phyloP scores from a whole-genome alignment of 148 eudicot species.

The Heliamphora exappendiculata region DNA sequence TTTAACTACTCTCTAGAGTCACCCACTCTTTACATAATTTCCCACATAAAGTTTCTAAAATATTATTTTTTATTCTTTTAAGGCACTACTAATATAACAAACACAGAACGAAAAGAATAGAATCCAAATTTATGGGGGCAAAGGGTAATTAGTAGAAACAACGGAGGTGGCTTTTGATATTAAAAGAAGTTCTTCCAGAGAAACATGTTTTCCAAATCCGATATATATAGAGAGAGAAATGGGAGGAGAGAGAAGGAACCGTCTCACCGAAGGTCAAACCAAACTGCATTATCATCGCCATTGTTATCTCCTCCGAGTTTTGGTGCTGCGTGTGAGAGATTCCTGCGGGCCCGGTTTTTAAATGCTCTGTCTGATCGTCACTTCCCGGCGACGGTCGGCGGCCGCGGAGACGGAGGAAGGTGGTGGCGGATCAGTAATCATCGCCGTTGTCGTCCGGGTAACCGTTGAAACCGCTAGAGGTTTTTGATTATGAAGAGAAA shows the following conservation, averaged over 20 bases:
- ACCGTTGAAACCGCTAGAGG: slow-evolving; percentile 15
- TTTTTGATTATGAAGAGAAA: slow-evolving; percentile 41
- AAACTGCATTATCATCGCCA: slow-evolving; percentile 16
- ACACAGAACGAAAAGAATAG: too few relatives aligned
- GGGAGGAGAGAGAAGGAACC: slow-evolving; percentile 30
- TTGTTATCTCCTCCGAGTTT: slow-evolving; percentile 10
- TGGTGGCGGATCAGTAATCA: slow-evolving; percentile 3
- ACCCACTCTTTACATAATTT: too few relatives aligned
- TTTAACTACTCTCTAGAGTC: too few relatives aligned
- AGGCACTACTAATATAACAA: too few relatives aligned
- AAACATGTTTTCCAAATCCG: slow-evolving; percentile 11
- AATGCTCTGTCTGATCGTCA: slow-evolving; percentile 16
- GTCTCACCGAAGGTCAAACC: slow-evolving; percentile 37
- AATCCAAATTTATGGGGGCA: not conserved
- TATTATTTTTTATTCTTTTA: too few relatives aligned
- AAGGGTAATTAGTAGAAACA: not conserved
- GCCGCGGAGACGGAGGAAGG: not conserved
- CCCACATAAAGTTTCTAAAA: too few relatives aligned
- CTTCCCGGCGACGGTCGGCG: slow-evolving; percentile 19
- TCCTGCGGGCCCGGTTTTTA: slow-evolving; percentile 3
- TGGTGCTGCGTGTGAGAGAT: not conserved
- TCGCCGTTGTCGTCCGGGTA: slow-evolving; percentile 31
- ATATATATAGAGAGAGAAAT: not conserved
- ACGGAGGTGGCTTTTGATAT: not conserved
- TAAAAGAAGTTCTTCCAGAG: slow-evolving; percentile 11